Evolutionary conservation across 768 basidiomycete genomes (phyloP).

Genomic region (Mycena maculata): DNA sequence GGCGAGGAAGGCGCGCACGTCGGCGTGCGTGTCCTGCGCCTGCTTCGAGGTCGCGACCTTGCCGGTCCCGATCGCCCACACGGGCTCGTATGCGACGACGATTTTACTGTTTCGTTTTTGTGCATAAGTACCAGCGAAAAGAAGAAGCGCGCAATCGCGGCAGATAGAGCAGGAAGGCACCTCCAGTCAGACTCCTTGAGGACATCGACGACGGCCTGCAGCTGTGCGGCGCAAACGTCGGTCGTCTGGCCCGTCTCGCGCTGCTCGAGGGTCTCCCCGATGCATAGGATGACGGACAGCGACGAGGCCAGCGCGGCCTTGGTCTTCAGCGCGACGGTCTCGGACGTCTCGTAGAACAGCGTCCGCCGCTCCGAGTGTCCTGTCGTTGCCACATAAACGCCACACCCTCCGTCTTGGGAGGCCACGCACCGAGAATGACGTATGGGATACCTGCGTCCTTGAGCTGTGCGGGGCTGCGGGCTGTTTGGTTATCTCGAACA

Average conservation of each 20-base stretch:
- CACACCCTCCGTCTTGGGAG: too few relatives aligned
- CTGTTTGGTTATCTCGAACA: not conserved
- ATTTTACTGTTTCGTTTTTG: constrained; percentile 67
- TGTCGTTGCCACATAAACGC: not conserved
- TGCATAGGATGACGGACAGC: constrained; percentile 92
- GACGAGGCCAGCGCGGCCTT: constrained; percentile 80
- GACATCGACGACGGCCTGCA: constrained; percentile 76
- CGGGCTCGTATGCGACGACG: constrained; percentile 96
- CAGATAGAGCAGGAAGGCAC: constrained; percentile 54
- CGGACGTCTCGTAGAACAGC: constrained; percentile 89
- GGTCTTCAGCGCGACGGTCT: constrained; percentile 87
- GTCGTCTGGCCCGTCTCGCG: constrained; percentile 84
- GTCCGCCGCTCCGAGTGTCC: constrained; percentile 98
- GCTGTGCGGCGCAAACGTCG: constrained; percentile 84
- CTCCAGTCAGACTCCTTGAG: constrained; percentile 81
- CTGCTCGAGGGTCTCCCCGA: constrained; percentile 93
- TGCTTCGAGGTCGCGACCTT: constrained; percentile 93
- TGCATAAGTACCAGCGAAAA: not conserved
- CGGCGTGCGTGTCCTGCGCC: constrained; percentile 92
- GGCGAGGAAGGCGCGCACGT: constrained; percentile 81
- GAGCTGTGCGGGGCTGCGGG: constrained; percentile 80
- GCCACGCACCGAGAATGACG: constrained; percentile 83
- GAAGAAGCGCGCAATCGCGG: not conserved
- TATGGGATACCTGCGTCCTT: constrained; percentile 88
- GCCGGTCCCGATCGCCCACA: constrained; percentile 99